Evolutionary conservation across 352 stramenopile genomes (phyloP).

Genomic region (Nothophytophthora sp.): DNA sequence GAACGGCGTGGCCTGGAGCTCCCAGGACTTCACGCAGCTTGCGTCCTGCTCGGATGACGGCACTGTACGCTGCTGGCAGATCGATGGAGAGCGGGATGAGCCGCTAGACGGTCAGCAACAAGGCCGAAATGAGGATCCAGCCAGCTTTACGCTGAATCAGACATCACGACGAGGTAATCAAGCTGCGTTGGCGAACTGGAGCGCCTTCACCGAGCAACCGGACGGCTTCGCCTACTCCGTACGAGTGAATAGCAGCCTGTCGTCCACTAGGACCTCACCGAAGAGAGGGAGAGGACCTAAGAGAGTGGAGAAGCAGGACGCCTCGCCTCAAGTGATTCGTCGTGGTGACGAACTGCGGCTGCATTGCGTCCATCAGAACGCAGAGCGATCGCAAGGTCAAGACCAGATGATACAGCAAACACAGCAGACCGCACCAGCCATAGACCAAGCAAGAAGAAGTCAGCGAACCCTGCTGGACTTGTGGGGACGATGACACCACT

Average conservation of each 20-base stretch:
- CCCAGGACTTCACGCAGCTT: slow-evolving; percentile 48
- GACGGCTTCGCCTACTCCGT: slow-evolving; percentile 33
- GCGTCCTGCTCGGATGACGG: slow-evolving; percentile 71
- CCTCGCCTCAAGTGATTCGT: slow-evolving; percentile 28
- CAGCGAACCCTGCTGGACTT: slow-evolving; percentile 48
- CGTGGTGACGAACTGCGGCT: slow-evolving; percentile 20
- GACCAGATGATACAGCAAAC: too few relatives aligned
- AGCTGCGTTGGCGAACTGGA: slow-evolving; percentile 35
- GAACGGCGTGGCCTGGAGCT: slow-evolving; percentile 65
- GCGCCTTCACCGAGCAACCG: slow-evolving; percentile 28
- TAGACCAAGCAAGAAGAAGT: slow-evolving; percentile 21
- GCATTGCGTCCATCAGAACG: slow-evolving; percentile 17
- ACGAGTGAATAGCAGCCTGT: slow-evolving; percentile 7
- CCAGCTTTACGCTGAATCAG: slow-evolving; percentile 19
- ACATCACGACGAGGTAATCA: too few relatives aligned
- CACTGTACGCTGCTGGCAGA: slow-evolving; percentile 50
- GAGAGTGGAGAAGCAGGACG: slow-evolving; percentile 1
- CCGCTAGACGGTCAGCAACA: neutral
- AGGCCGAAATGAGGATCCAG: neutral
- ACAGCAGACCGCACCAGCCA: neutral
- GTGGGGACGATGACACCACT: slow-evolving; percentile 24
- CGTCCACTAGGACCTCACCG: too few relatives aligned
- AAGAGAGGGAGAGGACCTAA: slow-evolving; percentile 5
- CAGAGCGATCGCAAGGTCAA: slow-evolving; percentile 13
- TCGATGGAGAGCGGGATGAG: slow-evolving; percentile 10